Evolutionary conservation across 2,329 filamentous ascomycete genomes (phyloP).

Genomic region (Diaporthe humulicola): DNA sequence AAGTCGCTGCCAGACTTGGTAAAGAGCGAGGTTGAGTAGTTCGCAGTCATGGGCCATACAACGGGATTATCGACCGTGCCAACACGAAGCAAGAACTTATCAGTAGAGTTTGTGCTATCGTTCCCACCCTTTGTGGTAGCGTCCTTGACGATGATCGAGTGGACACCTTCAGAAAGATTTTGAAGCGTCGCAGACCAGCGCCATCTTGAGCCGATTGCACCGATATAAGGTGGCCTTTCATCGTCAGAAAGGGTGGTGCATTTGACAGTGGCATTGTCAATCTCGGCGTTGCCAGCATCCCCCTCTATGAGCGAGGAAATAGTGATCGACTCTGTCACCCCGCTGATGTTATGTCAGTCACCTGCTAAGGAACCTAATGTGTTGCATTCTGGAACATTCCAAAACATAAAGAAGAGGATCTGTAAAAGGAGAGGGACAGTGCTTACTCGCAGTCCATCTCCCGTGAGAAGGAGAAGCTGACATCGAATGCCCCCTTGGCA

Average conservation of each 20-base stretch:
- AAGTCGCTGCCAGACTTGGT: conserved; percentile 51
- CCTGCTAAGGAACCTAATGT: too few species aligned
- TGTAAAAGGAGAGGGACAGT: too few species aligned
- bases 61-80: conserved; percentile 71
- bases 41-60: conserved; percentile 66
- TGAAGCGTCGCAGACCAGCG: conserved; percentile 64
- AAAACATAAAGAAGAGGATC: too few species aligned
- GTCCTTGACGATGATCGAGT: conserved; percentile 70
- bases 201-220: conserved; percentile 68
- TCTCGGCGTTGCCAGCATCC: conserved; percentile 54
- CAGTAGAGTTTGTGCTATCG: conserved; percentile 64
- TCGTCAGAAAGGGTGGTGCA: conserved; percentile 57
- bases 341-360: too few species aligned
- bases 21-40: conserved; percentile 70
- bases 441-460: conserved; percentile 75
- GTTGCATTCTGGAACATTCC: too few species aligned
- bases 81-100: conserved; percentile 73
- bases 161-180: conserved; percentile 71
- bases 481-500: conserved; percentile 42
- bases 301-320: conserved; percentile 65
- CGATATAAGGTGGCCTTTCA: conserved; percentile 56
- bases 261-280: conserved; percentile 59
- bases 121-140: conserved; percentile 57
- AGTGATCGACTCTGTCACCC: conserved; percentile 61
- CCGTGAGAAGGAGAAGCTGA: conserved; percentile 70